Evolutionary conservation across 1,284 basidiomycete species (phyloP).

Genomic region (Ceratobasidium sp.): DNA sequence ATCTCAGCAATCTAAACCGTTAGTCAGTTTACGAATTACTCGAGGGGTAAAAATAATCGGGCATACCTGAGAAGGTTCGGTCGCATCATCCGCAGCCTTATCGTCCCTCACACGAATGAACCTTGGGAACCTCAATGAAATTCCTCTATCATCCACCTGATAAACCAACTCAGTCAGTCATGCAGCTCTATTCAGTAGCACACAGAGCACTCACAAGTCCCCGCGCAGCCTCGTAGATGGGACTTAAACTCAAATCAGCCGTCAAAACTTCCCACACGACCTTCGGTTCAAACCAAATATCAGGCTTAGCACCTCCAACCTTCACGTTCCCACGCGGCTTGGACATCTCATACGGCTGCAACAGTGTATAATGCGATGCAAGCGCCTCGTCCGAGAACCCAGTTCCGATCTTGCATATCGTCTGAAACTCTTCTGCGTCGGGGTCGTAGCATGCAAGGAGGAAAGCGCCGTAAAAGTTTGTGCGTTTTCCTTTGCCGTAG

Average conservation of each 20-base stretch:
- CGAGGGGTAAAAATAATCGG: neutral
- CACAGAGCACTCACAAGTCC: conserved; percentile 75
- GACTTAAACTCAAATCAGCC: conserved; percentile 95
- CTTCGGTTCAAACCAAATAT: conserved; percentile 94
- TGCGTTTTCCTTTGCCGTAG: conserved; percentile 97
- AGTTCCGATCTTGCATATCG: conserved; percentile 98
- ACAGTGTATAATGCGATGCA: conserved; percentile 81
- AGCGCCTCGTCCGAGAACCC: conserved; percentile 95
- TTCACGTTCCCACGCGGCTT: conserved; percentile 82
- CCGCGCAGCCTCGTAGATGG: conserved; percentile 96
- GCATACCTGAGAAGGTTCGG: conserved; percentile 73
- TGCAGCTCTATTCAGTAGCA: neutral
- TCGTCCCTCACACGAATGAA: conserved; percentile 94
- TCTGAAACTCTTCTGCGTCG: conserved; percentile 91
- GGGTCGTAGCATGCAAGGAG: conserved; percentile 93
- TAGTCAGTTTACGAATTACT: neutral
- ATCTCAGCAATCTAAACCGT: conserved; percentile 82
- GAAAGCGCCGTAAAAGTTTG: conserved; percentile 95
- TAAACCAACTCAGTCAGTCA: conserved; percentile 1
- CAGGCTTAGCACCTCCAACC: conserved; percentile 89
- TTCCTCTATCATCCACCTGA: conserved; percentile 86
- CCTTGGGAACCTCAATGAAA: conserved; percentile 95
- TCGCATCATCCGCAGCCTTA: conserved; percentile 91
- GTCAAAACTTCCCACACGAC: conserved; percentile 98
- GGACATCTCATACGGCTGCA: conserved; percentile 79